These are phyloP conservation scores for Wickerhamomyces chaumierensis DNA, from an alignment of 805 yeast species.

Conservation along the genomic window DNA sequence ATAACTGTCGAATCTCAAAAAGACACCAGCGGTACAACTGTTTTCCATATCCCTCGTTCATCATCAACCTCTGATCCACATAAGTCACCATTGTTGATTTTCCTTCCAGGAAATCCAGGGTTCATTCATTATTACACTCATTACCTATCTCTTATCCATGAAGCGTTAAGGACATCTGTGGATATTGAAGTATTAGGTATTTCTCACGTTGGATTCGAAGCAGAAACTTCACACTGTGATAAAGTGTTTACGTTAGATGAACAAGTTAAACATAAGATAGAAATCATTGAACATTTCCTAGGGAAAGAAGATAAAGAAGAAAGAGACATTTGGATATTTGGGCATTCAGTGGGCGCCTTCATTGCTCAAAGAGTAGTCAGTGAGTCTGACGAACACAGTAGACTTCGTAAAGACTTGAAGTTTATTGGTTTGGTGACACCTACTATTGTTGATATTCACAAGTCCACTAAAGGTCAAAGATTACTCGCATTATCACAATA, in stretches of 20 bases:
- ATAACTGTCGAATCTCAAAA: no score
- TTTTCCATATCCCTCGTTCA: conserved; percentile 4
- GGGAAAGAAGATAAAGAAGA: conserved; percentile 2
- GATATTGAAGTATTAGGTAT: conserved; percentile 41
- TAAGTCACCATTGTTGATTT: conserved; percentile 31
- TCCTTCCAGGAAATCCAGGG: conserved; percentile 77
- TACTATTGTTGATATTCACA: conserved; percentile 50
- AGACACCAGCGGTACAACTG: neutral
- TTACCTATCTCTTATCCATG: conserved; percentile 34
- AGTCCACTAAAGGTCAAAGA: conserved; percentile 27
- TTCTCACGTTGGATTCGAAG: conserved; percentile 52
- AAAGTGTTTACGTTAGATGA: conserved; percentile 32
- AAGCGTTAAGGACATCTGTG: conserved; percentile 21
- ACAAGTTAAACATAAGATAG: conserved; percentile 49
- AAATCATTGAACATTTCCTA: conserved; percentile 30
- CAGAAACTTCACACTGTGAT: conserved; percentile 8
- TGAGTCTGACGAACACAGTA: conserved; percentile 1
- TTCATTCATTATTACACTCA: conserved; percentile 51
- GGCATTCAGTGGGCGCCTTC: conserved; percentile 69
- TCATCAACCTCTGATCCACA: conserved; percentile 4
- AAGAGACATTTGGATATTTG: conserved; percentile 35
- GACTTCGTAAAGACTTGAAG: conserved; percentile 19
- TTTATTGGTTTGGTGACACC: conserved; percentile 61
- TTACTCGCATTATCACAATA: conserved; percentile 18
- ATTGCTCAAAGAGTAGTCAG: conserved; percentile 42